These are phyloP conservation scores for Penicillium brasilianum DNA, from an alignment of 2,329 filamentous ascomycete species.

Conservation along the genomic window DNA sequence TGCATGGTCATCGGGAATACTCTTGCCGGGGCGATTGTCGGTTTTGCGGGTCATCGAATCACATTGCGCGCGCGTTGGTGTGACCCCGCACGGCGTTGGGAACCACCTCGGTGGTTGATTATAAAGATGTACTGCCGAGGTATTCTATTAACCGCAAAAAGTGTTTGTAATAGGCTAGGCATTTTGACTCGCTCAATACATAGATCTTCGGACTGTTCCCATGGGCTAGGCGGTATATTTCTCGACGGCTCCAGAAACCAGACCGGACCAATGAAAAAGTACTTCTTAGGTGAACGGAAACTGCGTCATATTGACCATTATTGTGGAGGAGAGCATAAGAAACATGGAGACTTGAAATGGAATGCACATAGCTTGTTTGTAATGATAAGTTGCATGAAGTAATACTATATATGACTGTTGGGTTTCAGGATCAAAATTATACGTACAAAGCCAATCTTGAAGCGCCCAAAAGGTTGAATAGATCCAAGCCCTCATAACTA, in stretches of 20 bases:
- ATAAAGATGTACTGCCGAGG: neutral
- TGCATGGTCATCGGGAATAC: neutral
- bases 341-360: too few relatives aligned
- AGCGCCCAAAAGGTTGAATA: neutral
- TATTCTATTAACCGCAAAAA: neutral
- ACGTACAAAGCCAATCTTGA: neutral
- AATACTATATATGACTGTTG: neutral
- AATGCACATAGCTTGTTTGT: too few relatives aligned
- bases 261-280: too few relatives aligned
- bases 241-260: neutral
- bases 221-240: neutral
- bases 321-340: too few relatives aligned
- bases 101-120: conserved; percentile 1
- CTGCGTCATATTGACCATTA: too few relatives aligned
- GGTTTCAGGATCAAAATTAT: neutral
- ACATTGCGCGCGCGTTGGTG: neutral
- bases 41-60: neutral
- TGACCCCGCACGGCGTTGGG: neutral
- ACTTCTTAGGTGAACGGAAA: too few relatives aligned
- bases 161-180: neutral
- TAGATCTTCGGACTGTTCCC: neutral
- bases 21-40: neutral
- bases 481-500: neutral
- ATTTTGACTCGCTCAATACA: neutral
- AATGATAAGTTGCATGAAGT: neutral